Conservation (phyloP, 495 filamentous ascomycete species). For the Aspergillus avenaceus region DNA sequence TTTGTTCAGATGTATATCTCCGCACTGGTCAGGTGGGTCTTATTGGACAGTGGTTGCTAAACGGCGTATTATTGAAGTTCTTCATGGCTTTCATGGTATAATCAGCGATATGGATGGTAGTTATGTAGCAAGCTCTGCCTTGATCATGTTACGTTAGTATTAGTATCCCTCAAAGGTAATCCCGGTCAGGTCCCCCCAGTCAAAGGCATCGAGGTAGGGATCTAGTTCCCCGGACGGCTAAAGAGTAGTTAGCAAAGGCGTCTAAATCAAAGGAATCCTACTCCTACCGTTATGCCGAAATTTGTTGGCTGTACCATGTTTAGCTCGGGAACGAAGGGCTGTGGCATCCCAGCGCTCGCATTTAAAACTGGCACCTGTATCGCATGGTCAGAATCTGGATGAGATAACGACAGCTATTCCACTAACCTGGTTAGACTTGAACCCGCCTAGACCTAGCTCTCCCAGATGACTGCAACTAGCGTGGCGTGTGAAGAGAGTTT, state of each 20-base stretch:
- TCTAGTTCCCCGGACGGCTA: constrained; percentile 38
- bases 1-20: too few species aligned
- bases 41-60: too few species aligned
- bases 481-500: constrained; percentile 35
- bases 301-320: constrained; percentile 21
- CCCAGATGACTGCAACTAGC: constrained; percentile 36
- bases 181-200: constrained; percentile 41
- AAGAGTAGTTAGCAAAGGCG: constrained; percentile 3
- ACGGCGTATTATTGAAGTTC: too few species aligned
- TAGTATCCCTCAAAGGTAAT: constrained; percentile 26
- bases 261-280: neutral
- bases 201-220: constrained; percentile 40
- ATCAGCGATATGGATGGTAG: neutral
- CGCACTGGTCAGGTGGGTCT: too few species aligned
- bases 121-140: too few species aligned
- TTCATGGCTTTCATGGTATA: too few species aligned
- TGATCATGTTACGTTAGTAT: neutral
- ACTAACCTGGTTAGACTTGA: constrained; percentile 34
- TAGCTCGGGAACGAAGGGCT: constrained; percentile 23
- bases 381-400: neutral
- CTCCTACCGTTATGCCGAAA: constrained; percentile 29
- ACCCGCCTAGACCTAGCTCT: constrained; percentile 28
- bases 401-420: neutral
- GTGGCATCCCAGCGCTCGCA: constrained; percentile 21
- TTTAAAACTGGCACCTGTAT: constrained; percentile 23